Evolutionary conservation across 192 early-diverging fungal genomes (phyloP).

Genomic region (Coemansia sp.): DNA sequence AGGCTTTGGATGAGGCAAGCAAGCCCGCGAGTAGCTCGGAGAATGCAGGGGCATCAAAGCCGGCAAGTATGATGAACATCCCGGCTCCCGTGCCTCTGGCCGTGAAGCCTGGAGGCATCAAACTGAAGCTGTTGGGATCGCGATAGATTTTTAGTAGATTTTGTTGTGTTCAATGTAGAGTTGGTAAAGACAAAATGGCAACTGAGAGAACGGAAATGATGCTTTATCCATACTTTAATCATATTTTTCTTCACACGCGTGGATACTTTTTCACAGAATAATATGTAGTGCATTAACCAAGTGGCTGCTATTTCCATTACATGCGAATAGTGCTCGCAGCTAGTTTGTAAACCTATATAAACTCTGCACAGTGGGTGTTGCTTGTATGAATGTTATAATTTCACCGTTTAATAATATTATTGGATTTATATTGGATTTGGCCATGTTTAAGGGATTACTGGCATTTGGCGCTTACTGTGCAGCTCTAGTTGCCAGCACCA

Average conservation of each 20-base stretch:
- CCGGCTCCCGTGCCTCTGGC: constrained; percentile 39
- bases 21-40: not conserved
- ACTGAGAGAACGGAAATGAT: no score
- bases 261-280: no score
- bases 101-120: constrained; percentile 39
- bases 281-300: no score
- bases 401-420: not conserved
- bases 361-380: no score
- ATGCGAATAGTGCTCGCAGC: no score
- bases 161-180: no score
- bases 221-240: no score
- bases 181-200: no score
- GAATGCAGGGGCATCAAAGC: not conserved
- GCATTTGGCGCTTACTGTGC: not conserved
- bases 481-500: not conserved
- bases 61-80: constrained; percentile 9
- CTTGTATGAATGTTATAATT: no score
- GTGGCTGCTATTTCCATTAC: no score
- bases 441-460: not conserved
- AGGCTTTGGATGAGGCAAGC: not conserved
- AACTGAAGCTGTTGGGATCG: constrained; percentile 32
- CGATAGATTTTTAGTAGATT: constrained; percentile 1
- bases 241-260: no score
- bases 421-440: not conserved
- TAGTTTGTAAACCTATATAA: no score